Percentiles rank a stretch among this genome's conserved stretches.
Evolutionary conservation across 1,139 yeast species (phyloP).

Genomic region (Yamadazyma diospyri): DNA sequence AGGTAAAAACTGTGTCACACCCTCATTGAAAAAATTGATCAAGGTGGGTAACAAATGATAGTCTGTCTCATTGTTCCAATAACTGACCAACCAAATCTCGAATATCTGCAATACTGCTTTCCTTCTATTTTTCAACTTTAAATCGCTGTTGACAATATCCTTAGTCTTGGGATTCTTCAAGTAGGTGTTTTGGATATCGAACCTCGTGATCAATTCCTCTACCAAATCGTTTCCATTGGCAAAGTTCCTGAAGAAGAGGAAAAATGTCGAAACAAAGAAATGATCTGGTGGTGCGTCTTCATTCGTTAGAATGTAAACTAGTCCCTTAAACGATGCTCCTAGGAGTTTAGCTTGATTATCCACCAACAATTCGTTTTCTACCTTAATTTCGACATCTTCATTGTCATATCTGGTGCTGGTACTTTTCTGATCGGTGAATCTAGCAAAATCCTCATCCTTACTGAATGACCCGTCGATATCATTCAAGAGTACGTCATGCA

Average conservation of each 20-base stretch:
- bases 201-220: constrained; percentile 65
- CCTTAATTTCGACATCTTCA: constrained; percentile 18
- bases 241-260: constrained; percentile 76
- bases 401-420: constrained; percentile 12
- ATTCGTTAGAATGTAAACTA: constrained; percentile 69
- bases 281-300: constrained; percentile 68
- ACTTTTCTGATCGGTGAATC: constrained; percentile 23
- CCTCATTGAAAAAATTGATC: constrained; percentile 76
- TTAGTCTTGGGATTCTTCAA: constrained; percentile 22
- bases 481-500: constrained; percentile 44
- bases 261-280: constrained; percentile 70
- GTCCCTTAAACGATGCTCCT: constrained; percentile 78
- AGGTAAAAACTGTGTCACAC: constrained; percentile 54
- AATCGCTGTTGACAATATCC: constrained; percentile 43
- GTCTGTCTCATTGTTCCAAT: constrained; percentile 71
- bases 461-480: constrained; percentile 44
- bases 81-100: constrained; percentile 83
- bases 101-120: constrained; percentile 64
- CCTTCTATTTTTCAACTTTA: constrained; percentile 60
- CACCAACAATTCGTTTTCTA: constrained; percentile 45
- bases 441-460: constrained; percentile 35
- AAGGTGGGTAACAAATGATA: constrained; percentile 60
- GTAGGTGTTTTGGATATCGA: constrained; percentile 46
- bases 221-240: constrained; percentile 67
- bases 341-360: constrained; percentile 52